phyloP scores from a whole-genome alignment of 2,329 filamentous ascomycete genomes.

The Fusarium protoensiforme region DNA sequence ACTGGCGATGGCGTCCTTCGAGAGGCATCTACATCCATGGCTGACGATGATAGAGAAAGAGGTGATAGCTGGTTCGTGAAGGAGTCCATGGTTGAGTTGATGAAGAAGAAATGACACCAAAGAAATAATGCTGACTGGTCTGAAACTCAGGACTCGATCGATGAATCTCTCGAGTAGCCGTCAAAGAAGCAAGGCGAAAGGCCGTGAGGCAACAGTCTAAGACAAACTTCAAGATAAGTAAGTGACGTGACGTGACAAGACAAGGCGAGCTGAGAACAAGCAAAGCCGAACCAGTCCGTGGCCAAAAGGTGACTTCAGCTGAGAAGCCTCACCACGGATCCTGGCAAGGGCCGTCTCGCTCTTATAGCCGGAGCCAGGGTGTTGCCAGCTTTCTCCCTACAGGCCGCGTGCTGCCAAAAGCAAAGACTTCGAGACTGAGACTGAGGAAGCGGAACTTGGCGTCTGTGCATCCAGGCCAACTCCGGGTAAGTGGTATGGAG shows the following conservation, averaged over 20 bases:
- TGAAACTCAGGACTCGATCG: conserved; percentile 1
- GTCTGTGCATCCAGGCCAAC: conserved; percentile 30
- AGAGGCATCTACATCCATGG: conserved; percentile 28
- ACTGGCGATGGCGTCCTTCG: conserved; percentile 33
- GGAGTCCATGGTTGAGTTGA: conserved; percentile 21
- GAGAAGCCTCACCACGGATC: conserved; percentile 10
- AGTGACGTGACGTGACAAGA: background rate
- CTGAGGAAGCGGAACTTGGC: conserved; percentile 23
- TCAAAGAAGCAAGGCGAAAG: background rate
- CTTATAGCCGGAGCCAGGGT: conserved; percentile 23
- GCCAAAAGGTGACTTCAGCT: conserved; percentile 13
- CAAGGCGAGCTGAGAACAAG: conserved; percentile 10
- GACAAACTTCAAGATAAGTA: conserved; percentile 7
- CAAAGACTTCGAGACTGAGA: conserved; percentile 24
- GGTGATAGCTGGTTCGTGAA: conserved; percentile 17
- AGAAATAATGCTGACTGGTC: background rate
- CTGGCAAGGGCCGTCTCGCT: conserved; percentile 22
- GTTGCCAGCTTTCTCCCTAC: conserved; percentile 22
- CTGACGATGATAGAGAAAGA: conserved; percentile 30
- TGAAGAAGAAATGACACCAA: background rate
- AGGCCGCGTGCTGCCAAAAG: conserved; percentile 32
- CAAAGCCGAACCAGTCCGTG: background rate
- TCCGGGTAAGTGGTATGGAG: conserved; percentile 39
- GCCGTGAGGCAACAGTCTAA: conserved; percentile 36
- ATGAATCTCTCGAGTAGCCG: background rate